Base-by-base conservation (phyloP, 148 eudicot species). In the Selenicereus undatus region DNA sequence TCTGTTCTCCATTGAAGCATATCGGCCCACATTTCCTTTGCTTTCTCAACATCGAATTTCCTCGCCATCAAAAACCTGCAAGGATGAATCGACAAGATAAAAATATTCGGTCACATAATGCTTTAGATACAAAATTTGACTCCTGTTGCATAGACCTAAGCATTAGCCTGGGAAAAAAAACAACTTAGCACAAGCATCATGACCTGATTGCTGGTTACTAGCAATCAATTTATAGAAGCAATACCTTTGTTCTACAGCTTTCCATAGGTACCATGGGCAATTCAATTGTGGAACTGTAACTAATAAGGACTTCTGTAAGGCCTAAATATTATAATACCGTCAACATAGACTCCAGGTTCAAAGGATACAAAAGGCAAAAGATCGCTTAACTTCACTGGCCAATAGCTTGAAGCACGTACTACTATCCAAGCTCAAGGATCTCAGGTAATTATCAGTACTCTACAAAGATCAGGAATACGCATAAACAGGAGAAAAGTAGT, bases 1-100 rank as follows among this genome's bases (percentile, higher is more conserved):
- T 92, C 89, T 85, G 73, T 88, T 83, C 98, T 92, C 98, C 98
- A 94, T 48, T 85, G 88, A 75, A 94, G 89, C 98, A 92, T 94
- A 45, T 89, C 87, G 75, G 92, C 89, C 98, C 98, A 94, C 98
- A 94, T 94, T 3, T 79, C 83, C 75, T 91, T 94, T 75, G 98
- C 85, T 79, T 90, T 89, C 42, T 90, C 90, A 56, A 90, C 69
- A 82, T 92, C 91, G 73, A 92, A 94, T 79, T 94, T 94, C 88
- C 94, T 89, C 45, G 94, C 98, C 84, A 89, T 94, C 85, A 94
- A 83, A 87, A 92, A 94, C 86, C 98, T 94, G 80, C 77, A 83
- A 79, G 69, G 60, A 39, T 45, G 29, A 43, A 66, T 52, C n/a
- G 36, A 75, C 27, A 79, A 50, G 70, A 74, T 5, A 20, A 8